A percentile compares a stretch with the other conserved stretches of the same genome.
phyloP scores from a whole-genome alignment of 2,329 filamentous ascomycete species.

The Rutstroemia sydowiana region DNA sequence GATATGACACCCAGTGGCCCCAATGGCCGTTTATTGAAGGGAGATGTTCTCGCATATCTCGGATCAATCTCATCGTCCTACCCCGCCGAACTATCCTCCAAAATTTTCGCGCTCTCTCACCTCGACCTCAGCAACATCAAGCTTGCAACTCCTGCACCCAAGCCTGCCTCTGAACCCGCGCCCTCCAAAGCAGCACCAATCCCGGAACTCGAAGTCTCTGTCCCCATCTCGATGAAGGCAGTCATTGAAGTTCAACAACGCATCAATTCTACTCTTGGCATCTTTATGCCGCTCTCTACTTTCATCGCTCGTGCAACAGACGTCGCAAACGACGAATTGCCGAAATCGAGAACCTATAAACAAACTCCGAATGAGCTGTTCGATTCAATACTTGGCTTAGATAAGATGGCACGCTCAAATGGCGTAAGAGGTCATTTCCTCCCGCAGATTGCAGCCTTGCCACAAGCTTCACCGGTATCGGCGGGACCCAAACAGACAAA shows the following conservation, averaged over 20 bases:
- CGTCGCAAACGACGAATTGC: conserved; percentile 81
- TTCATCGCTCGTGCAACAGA: conserved; percentile 82
- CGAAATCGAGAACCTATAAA: conserved; percentile 54
- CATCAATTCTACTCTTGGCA: conserved; percentile 68
- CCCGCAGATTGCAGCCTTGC: conserved; percentile 53
- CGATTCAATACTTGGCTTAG: conserved; percentile 73
- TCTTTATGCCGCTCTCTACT: conserved; percentile 74
- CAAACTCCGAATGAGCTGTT: conserved; percentile 79
- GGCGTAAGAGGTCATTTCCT: conserved; percentile 56
- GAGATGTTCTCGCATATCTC: conserved; percentile 85
- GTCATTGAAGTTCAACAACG: conserved; percentile 76
- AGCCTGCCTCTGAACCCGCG: conserved; percentile 24
- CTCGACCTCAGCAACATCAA: conserved; percentile 96
- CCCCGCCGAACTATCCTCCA: conserved; percentile 61
- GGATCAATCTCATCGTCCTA: conserved; percentile 68
- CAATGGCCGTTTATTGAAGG: conserved; percentile 83
- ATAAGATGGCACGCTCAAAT: conserved; percentile 41
- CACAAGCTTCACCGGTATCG: conserved; percentile 25
- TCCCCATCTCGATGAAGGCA: conserved; percentile 71
- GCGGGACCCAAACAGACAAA: conserved; percentile 31
- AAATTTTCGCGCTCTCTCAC: conserved; percentile 68
- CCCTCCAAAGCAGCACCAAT: conserved; percentile 32
- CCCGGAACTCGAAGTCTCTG: conserved; percentile 51
- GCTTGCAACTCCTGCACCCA: conserved; percentile 33
- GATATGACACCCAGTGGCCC: conserved; percentile 86